Evolutionary conservation across 192 early-diverging fungal genomes (phyloP), one percentile per base, ranked within the genome.

Genomic region (Hyaloraphidium curvatum): DNA sequence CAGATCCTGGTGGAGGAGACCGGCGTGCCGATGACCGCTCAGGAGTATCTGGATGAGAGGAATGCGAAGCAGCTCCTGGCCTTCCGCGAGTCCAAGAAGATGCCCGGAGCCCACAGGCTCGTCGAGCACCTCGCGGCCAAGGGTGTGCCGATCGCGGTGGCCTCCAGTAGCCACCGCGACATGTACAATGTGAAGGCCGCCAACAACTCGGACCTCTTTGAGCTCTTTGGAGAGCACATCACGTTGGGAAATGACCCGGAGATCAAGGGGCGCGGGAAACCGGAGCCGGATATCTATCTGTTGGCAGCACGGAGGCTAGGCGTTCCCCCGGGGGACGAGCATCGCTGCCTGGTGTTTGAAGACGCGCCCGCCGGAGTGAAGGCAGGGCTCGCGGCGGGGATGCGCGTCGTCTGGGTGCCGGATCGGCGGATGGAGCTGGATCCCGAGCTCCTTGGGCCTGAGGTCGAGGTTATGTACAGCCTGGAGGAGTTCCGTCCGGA

Each of bases 371-470:
- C 76, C 52, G 93, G 93, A 14, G 77, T 93, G 1, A 52, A 82
- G 55, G 89, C 89, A 1, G 93, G 77, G 2, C 64, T 75, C 16
- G 77, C 73, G 57, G 93, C 93, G 1, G 66, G 66, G 0, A 91
- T 94, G 89, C 69, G 73, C 59, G 79, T 83, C 7, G 64, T 90
- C 29, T 93, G 89, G 90, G 80, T 92, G 16, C 93, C 91, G 9
- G 90, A 97, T 70, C 63, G 65, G 28, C 64, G 73, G 31, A 62
- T 76, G 22, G 62, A 57, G 7, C 41, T 73, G 28, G 61, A 62
- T 28, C 52, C 53, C 1, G 58, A 67, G 68, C 73, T 55, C 65
- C 14, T 5, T 11, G 43, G 25, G 9, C 5, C 65, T 19, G 77
- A 80, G n/a, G 68, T 64, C 1, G 63, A 73, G 56, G 69, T 77